These are phyloP conservation scores for Colletotrichum sublineola DNA, from an alignment of 2,329 filamentous ascomycete genomes.

Conservation along the genomic window DNA sequence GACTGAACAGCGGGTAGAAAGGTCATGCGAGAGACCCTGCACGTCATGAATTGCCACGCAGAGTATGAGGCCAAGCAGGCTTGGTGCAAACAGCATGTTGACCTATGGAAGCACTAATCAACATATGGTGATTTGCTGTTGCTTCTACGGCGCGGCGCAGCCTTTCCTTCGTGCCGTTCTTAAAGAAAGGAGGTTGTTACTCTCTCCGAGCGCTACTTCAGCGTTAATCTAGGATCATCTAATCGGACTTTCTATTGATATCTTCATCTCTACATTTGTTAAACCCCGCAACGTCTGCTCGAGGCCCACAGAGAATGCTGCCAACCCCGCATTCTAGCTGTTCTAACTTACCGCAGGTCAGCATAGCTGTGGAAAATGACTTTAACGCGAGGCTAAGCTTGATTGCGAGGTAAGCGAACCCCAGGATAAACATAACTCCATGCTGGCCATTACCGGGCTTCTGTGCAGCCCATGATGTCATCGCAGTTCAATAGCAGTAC, in stretches of 20 bases:
- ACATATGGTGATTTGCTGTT: background rate
- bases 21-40: background rate
- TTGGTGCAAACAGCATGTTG: slow-evolving; percentile 17
- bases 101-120: background rate
- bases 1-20: slow-evolving; percentile 9
- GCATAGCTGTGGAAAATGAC: too few relatives aligned
- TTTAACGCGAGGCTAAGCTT: too few relatives aligned
- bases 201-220: background rate
- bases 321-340: background rate
- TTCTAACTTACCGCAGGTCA: too few relatives aligned
- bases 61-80: background rate
- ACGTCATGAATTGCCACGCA: background rate
- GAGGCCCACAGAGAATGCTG: background rate
- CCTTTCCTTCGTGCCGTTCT: background rate
- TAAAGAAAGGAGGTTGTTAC: background rate
- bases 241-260: background rate
- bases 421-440: background rate
- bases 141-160: background rate
- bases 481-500: too few relatives aligned
- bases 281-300: background rate
- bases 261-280: background rate
- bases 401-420: too few relatives aligned
- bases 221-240: background rate
- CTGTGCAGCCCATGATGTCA: too few relatives aligned
- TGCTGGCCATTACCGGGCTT: too few relatives aligned